Evolutionary conservation across 345 rosid genomes (phyloP), one percentile per base, ranked within the genome.

Genomic region (Melaleuca alternifolia): DNA sequence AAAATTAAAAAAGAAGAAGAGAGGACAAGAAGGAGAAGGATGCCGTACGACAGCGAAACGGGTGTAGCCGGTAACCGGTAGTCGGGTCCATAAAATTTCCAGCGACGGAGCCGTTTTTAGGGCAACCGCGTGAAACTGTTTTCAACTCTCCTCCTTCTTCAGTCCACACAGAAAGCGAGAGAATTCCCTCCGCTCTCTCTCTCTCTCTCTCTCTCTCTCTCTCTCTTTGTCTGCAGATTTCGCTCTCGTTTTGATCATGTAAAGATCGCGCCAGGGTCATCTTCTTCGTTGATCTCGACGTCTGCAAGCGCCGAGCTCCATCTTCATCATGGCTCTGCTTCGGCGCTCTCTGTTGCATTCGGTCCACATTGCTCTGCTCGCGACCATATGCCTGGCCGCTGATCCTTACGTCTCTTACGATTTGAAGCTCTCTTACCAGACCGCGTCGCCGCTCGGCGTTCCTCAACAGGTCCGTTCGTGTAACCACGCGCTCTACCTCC

Each of bases 401-500:
- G 99, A 96, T 90, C 98, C 98, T 21, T 89, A 50, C 85, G 91
- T 91, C 65, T 89, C 86, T 44, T 95, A 87, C 86, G 93, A 93
- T 41, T 93, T 94, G 87, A 91, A 89, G 62, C 56, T 96, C 83
- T 89, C 98, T 54, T 97, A 96, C 90, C 90, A 90, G 79, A 95
- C 94, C 7, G 94, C 90, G 50, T 95, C 98, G 82, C 99, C 99
- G 87, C 93, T 97, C 12, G 98, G 98, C 84, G 93, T 93, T 90
- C 94, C 97, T 91, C 99, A 97, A 85, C 95, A 91, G 98, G 99
- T 96, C 83, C 44, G 75, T 71, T 37, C 61, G 10, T 37, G 79
- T 18, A 7, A 84, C 79, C 84, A n/a, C 81, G 28, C 21, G 12
- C n/a, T 51, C 79, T n/a, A 57, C 51, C 48, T 46, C 46, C 61